Conservation (phyloP, 2,329 filamentous ascomycete genomes). For the Berkeleyomyces basicola region DNA sequence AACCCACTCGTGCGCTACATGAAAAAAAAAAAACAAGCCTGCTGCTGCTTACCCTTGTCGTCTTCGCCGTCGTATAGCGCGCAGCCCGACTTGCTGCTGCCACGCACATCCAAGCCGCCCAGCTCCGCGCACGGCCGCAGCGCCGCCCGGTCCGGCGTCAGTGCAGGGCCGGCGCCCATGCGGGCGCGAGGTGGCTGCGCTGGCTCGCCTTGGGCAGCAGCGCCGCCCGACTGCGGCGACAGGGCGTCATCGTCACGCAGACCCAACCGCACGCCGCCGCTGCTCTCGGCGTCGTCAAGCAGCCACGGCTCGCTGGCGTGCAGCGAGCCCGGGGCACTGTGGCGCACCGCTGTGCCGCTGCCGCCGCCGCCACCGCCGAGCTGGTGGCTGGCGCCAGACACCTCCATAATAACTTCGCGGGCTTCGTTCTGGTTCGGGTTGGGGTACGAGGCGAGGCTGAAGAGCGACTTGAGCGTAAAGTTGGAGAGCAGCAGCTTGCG, state of each 20-base stretch:
- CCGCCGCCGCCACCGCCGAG: too few relatives aligned
- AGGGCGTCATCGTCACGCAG: neutral
- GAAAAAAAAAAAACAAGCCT: neutral
- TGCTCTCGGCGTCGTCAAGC: neutral
- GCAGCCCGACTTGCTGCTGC: neutral
- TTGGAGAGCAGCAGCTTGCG: conserved; percentile 2
- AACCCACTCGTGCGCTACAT: neutral
- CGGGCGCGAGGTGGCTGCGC: neutral
- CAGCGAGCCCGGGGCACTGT: neutral
- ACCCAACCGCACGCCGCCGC: neutral
- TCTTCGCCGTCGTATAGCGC: neutral
- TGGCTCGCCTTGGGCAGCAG: neutral
- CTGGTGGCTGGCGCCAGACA: conserved; percentile 19
- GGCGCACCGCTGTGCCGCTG: neutral
- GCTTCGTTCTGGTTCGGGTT: conserved; percentile 38
- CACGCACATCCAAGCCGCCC: neutral
- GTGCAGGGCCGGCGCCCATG: neutral
- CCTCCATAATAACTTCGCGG: conserved; percentile 18
- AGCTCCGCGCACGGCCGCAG: neutral
- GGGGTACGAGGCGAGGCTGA: conserved; percentile 37
- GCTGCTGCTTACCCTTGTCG: neutral
- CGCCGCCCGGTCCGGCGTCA: neutral
- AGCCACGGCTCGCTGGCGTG: too few relatives aligned
- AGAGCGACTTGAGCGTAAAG: conserved; percentile 29
- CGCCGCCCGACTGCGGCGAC: neutral